Percentiles rank a stretch among this genome's conserved stretches.
Evolutionary conservation across 768 basidiomycete genomes (phyloP).

Genomic region (Phylloporus rhodoxanthus): DNA sequence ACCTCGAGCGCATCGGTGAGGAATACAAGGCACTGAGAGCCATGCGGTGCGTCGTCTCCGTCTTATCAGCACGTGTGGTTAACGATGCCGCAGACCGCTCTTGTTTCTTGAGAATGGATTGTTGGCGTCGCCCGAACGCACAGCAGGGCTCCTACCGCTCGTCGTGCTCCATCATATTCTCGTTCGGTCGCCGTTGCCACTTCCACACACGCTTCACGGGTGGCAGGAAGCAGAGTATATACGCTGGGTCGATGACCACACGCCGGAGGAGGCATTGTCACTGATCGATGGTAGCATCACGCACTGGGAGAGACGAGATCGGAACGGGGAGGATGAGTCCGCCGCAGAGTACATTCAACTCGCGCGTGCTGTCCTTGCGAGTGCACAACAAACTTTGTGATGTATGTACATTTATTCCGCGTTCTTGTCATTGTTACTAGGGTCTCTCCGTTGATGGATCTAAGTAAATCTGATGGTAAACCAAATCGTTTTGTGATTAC

Average conservation of each 20-base stretch:
- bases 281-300: conserved; percentile 74
- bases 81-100: conserved; percentile 53
- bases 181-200: conserved; percentile 77
- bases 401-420: not conserved
- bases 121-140: conserved; percentile 60
- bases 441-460: not conserved
- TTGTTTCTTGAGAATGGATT: conserved; percentile 80
- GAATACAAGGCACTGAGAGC: conserved; percentile 84
- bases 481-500: too few species aligned
- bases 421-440: not conserved
- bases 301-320: conserved; percentile 74
- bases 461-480: not conserved
- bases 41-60: conserved; percentile 57
- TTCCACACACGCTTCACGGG: conserved; percentile 85
- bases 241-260: conserved; percentile 91
- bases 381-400: conserved; percentile 27
- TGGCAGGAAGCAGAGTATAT: conserved; percentile 98
- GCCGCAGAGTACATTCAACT: conserved; percentile 62
- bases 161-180: conserved; percentile 90
- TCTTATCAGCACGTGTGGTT: not conserved
- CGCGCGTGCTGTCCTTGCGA: conserved; percentile 59
- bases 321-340: conserved; percentile 42
- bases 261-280: conserved; percentile 70
- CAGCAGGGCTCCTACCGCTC: conserved; percentile 74
- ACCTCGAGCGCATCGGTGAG: conserved; percentile 72